Evolutionary conservation across 352 stramenopile species (phyloP), one percentile per base, ranked within the genome.

Genomic region (Phytophthora fragariae): DNA sequence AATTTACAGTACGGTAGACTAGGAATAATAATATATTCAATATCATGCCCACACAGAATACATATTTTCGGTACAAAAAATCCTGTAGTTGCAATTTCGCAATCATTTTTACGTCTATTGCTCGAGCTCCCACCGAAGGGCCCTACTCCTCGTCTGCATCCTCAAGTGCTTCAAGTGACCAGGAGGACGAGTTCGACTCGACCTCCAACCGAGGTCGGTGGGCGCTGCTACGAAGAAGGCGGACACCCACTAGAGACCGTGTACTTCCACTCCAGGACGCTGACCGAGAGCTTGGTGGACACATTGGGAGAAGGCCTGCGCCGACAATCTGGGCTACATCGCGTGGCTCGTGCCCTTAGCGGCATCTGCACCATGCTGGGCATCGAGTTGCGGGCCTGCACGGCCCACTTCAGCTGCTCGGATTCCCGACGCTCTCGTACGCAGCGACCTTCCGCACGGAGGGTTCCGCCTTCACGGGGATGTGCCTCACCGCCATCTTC

Each of bases 401-500:
- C 58, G 0, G 72, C 85, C 53, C 88, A 96, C 57, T 97, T 95
- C 66, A 82, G 84, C 54, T 97, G 90, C 68, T 76, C 84, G 0
- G 76, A 82, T 96, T 89, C 75, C 90, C 90, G 29, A 97, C 90
- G 57, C 77, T 97, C 14, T 97, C 90, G 61, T 95, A 94, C 63
- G 89, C 90, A 5, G 90, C 90, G 29, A 91, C 86, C 24, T 95
- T 94, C 73, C 79, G 77, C 57, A 89, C 89, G 10, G 86, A 93
- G 46, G 82, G 79, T 33, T 75, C 85, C 59, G 84, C 73, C 39
- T 97, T 97, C 75, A 85, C 82, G 24, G 61, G 84, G n/a, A 97
- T 97, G 90, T 91, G 83, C 55, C 52, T 87, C 62, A 97, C 90
- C 14, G 79, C 88, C 12, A 70, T 95, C 60, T 88, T 91, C 64